These are phyloP conservation scores for Papilionanthe hybrid DNA, from an alignment of 116 monocot genomes.

Conservation along the genomic window DNA sequence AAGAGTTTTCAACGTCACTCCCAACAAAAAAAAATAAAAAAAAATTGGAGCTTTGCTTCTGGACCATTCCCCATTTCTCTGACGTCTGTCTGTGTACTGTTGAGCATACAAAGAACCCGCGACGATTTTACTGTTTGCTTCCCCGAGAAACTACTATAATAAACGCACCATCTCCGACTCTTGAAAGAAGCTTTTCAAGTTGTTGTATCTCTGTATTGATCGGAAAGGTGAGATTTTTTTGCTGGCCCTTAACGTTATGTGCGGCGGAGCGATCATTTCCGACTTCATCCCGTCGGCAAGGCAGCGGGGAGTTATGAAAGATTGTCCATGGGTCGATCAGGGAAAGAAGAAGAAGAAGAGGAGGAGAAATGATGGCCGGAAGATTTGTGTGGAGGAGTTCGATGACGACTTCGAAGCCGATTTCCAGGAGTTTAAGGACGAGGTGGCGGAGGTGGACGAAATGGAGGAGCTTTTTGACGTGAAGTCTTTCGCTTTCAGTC, in stretches of 20 bases:
- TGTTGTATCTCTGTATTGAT: too few relatives aligned
- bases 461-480: slow-evolving; percentile 6
- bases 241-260: slow-evolving; percentile 8
- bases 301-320: slow-evolving; percentile 9
- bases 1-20: too few relatives aligned
- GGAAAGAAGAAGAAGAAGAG: slow-evolving; percentile 13
- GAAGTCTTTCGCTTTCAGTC: slow-evolving; percentile 11
- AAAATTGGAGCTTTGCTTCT: too few relatives aligned
- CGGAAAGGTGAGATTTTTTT: too few relatives aligned
- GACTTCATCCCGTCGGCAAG: slow-evolving; percentile 9
- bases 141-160: too few relatives aligned
- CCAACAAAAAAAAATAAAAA: too few relatives aligned
- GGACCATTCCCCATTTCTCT: too few relatives aligned
- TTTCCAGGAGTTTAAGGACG: slow-evolving; percentile 28
- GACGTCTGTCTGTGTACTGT: too few relatives aligned
- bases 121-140: too few relatives aligned
- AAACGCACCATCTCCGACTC: too few relatives aligned
- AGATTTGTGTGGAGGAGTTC: slow-evolving; percentile 3
- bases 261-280: slow-evolving; percentile 35
- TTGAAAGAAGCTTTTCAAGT: not conserved
- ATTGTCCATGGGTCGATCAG: slow-evolving; percentile 16
- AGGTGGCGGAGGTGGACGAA: not conserved
- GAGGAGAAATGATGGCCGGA: not conserved
- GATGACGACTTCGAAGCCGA: slow-evolving; percentile 31
- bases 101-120: too few relatives aligned